A percentile compares a stretch with the other conserved stretches of the same genome.
phyloP scores from a whole-genome alignment of 2,329 filamentous ascomycete genomes.

The Rasamsonia emersonii region DNA sequence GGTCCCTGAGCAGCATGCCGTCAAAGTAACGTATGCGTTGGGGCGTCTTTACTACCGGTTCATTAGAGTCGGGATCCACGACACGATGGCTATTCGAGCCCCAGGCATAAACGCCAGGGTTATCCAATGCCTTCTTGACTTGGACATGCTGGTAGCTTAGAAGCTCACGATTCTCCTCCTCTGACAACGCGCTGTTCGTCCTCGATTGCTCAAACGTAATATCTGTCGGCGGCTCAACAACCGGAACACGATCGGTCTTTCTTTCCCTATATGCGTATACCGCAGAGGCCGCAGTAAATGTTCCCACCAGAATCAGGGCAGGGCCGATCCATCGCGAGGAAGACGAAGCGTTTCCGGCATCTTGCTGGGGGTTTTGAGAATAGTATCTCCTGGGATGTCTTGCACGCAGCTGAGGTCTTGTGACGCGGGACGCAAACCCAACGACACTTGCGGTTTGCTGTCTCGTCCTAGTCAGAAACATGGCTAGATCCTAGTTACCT shows the following conservation, averaged over 20 bases:
- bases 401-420: slow-evolving; percentile 13
- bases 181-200: slow-evolving; percentile 44
- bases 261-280: slow-evolving; percentile 23
- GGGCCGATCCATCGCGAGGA: slow-evolving; percentile 22
- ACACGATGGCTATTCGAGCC: slow-evolving; percentile 78
- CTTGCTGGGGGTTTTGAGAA: slow-evolving; percentile 14
- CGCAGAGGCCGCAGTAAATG: slow-evolving; percentile 22
- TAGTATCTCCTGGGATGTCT: slow-evolving; percentile 22
- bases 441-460: slow-evolving; percentile 15
- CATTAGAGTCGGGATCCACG: slow-evolving; percentile 74
- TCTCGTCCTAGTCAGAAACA: slow-evolving; percentile 20
- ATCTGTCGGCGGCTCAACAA: slow-evolving; percentile 20
- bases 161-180: slow-evolving; percentile 65
- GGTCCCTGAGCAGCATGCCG: slow-evolving; percentile 70
- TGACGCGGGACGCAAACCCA: slow-evolving; percentile 15
- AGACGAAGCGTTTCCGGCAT: slow-evolving; percentile 8
- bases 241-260: slow-evolving; percentile 12
- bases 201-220: slow-evolving; percentile 61
- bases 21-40: slow-evolving; percentile 75
- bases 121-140: slow-evolving; percentile 70
- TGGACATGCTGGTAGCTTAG: slow-evolving; percentile 82
- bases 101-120: slow-evolving; percentile 89
- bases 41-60: slow-evolving; percentile 70
- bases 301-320: slow-evolving; percentile 22
- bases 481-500: slow-evolving; percentile 6